Percentiles rank a stretch among this genome's conserved stretches.
Conservation (phyloP, 192 early-diverging fungal genomes). For the Radiomyces spectabilis region DNA sequence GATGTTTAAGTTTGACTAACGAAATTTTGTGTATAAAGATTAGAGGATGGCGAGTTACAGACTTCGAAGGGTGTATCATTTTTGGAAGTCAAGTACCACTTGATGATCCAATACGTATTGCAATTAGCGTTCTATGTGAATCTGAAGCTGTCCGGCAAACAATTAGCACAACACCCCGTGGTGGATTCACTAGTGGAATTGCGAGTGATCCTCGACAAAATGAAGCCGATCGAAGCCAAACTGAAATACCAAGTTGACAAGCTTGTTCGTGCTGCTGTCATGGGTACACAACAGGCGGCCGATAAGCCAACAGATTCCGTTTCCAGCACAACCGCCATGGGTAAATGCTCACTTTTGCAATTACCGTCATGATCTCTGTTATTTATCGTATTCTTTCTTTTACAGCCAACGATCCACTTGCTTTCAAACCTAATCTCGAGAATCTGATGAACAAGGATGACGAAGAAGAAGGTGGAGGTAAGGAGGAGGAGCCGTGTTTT, state of each 20-base stretch:
- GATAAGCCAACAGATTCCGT: background rate
- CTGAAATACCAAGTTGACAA: slow-evolving; percentile 98
- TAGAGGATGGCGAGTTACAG: slow-evolving; percentile 41
- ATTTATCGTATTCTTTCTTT: background rate
- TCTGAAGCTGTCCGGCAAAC: slow-evolving; percentile 69
- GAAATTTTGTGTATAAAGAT: slow-evolving; percentile 28
- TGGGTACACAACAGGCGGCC: slow-evolving; percentile 34
- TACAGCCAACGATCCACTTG: slow-evolving; percentile 63
- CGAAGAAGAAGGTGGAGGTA: slow-evolving; percentile 27
- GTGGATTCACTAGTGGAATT: slow-evolving; percentile 68
- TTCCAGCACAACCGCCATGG: background rate
- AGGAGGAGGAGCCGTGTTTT: background rate
- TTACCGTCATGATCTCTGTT: background rate
- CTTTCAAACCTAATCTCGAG: slow-evolving; percentile 85
- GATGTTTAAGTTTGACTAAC: background rate
- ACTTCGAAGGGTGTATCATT: slow-evolving; percentile 81
- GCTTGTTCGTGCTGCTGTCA: slow-evolving; percentile 62
- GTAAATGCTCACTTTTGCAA: background rate
- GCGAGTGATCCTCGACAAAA: slow-evolving; percentile 85
- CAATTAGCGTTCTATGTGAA: slow-evolving; percentile 69
- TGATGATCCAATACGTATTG: slow-evolving; percentile 79
- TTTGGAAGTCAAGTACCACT: slow-evolving; percentile 85
- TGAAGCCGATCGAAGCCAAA: slow-evolving; percentile 88
- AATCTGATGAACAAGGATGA: slow-evolving; percentile 43
- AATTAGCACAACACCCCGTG: slow-evolving; percentile 52